Evolutionary conservation across 208 protist species (phyloP).

Genomic region (Leptomonas seymouri): DNA sequence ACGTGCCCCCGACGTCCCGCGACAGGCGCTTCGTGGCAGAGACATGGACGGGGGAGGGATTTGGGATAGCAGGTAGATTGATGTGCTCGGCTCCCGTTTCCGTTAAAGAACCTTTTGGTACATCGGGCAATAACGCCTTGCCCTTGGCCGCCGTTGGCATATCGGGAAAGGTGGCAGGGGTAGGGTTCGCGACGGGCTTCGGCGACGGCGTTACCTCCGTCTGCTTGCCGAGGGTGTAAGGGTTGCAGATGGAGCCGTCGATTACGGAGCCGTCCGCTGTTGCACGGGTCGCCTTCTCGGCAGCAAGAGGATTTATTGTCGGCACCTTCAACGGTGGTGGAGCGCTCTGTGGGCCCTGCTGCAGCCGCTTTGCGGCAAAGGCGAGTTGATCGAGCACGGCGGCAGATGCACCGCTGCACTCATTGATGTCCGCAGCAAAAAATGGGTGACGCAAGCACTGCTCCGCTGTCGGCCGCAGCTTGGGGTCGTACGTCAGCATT

Average conservation of each 20-base stretch:
- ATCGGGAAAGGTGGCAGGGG: not conserved
- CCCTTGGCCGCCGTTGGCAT: not conserved
- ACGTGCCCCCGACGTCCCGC: slow-evolving; percentile 15
- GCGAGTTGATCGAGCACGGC: slow-evolving; percentile 53
- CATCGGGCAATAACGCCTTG: not conserved
- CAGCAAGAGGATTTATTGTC: not conserved
- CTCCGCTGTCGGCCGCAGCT: slow-evolving; percentile 92
- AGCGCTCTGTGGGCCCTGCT: slow-evolving; percentile 52
- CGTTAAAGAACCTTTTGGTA: not conserved
- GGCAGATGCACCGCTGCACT: slow-evolving; percentile 45
- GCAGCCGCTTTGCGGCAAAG: slow-evolving; percentile 49
- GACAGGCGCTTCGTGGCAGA: slow-evolving; percentile 16
- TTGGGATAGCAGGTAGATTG: slow-evolving; percentile 7
- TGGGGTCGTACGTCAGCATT: slow-evolving; percentile 96
- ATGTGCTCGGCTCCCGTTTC: not conserved
- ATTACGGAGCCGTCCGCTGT: slow-evolving; percentile 19
- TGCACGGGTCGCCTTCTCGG: slow-evolving; percentile 11
- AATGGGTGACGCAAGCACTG: slow-evolving; percentile 95
- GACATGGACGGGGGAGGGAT: slow-evolving; percentile 8
- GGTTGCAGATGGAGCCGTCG: slow-evolving; percentile 33
- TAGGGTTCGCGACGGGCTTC: slow-evolving; percentile 3
- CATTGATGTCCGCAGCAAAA: slow-evolving; percentile 76
- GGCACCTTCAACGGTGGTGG: slow-evolving; percentile 37
- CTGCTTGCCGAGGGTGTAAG: slow-evolving; percentile 26
- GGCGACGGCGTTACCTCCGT: not conserved